These are phyloP conservation scores for Aspergillus mulundensis DNA, from an alignment of 495 filamentous ascomycete species.

Conservation along the genomic window DNA sequence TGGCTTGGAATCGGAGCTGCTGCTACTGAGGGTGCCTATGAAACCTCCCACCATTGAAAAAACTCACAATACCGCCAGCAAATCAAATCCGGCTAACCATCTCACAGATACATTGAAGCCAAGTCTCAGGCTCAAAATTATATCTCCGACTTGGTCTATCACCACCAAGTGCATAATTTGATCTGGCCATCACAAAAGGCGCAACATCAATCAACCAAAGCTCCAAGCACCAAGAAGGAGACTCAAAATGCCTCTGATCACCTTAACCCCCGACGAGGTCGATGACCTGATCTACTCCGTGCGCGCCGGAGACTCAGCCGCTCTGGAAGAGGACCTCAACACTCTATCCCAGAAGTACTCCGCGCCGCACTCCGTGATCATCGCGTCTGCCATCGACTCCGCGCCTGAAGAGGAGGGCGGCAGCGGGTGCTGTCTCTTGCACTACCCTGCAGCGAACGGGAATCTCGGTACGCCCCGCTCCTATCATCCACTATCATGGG, in stretches of 20 bases:
- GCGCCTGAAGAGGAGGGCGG: conserved; percentile 60
- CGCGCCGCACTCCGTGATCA: conserved; percentile 49
- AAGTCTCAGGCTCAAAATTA: too few species aligned
- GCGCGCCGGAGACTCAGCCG: conserved; percentile 66
- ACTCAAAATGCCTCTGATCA: conserved; percentile 31
- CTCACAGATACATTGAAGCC: too few species aligned
- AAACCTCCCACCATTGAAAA: too few species aligned
- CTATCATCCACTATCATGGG: too few species aligned
- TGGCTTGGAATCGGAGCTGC: too few species aligned
- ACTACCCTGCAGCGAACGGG: conserved; percentile 89
- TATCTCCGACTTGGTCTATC: too few species aligned
- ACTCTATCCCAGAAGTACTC: conserved; percentile 53
- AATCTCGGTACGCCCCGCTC: conserved; percentile 77
- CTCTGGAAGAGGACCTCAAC: conserved; percentile 58
- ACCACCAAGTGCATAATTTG: too few species aligned
- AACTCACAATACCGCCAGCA: too few species aligned
- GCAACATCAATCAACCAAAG: neutral
- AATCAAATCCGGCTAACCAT: too few species aligned
- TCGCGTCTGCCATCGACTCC: conserved; percentile 63
- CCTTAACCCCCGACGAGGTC: conserved; percentile 60
- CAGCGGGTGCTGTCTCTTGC: conserved; percentile 54
- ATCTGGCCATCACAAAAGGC: too few species aligned
- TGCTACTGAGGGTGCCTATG: too few species aligned
- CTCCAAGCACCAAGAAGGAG: conserved; percentile 6
- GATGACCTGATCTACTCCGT: conserved; percentile 86